Evolutionary conservation across 495 filamentous ascomycete genomes (phyloP).

Genomic region (Lophiostoma macrostomum): DNA sequence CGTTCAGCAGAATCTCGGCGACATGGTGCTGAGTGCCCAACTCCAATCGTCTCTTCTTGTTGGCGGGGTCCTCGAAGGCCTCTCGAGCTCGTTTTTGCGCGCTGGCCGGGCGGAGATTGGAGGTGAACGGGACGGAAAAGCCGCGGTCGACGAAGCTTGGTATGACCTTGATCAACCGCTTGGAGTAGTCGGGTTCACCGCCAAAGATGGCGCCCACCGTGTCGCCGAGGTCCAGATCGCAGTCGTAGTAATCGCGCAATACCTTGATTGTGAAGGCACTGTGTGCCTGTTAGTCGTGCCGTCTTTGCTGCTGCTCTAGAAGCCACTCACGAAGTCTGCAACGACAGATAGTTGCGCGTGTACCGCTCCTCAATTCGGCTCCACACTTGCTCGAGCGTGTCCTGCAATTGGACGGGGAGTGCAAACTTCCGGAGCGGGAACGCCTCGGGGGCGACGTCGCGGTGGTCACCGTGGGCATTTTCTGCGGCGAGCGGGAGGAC

Average conservation of each 20-base stretch:
- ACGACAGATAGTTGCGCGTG: conserved; percentile 31
- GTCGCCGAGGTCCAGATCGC: conserved; percentile 34
- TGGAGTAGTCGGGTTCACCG: conserved; percentile 22
- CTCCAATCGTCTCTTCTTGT: conserved; percentile 21
- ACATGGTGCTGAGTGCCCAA: neutral
- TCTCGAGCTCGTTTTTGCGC: conserved; percentile 20
- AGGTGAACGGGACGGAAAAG: conserved; percentile 27
- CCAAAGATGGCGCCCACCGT: conserved; percentile 35
- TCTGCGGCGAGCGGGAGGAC: conserved; percentile 19
- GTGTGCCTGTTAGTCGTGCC: conserved; percentile 17
- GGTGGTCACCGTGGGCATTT: conserved; percentile 5
- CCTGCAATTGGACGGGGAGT: conserved; percentile 25
- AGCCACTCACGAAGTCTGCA: conserved; percentile 24
- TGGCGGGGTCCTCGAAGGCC: neutral
- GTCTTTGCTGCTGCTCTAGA: neutral
- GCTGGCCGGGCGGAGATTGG: conserved; percentile 24
- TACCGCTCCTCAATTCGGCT: conserved; percentile 26
- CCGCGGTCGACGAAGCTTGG: conserved; percentile 25
- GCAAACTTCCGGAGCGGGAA: conserved; percentile 20
- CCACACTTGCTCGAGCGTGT: conserved; percentile 34
- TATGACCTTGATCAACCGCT: conserved; percentile 30
- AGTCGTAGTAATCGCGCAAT: conserved; percentile 31
- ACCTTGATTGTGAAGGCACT: conserved; percentile 34
- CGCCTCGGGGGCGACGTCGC: neutral
- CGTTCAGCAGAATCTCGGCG: neutral